These are phyloP conservation scores for Scleroderma bovista DNA, from an alignment of 768 basidiomycete genomes.

Conservation along the genomic window DNA sequence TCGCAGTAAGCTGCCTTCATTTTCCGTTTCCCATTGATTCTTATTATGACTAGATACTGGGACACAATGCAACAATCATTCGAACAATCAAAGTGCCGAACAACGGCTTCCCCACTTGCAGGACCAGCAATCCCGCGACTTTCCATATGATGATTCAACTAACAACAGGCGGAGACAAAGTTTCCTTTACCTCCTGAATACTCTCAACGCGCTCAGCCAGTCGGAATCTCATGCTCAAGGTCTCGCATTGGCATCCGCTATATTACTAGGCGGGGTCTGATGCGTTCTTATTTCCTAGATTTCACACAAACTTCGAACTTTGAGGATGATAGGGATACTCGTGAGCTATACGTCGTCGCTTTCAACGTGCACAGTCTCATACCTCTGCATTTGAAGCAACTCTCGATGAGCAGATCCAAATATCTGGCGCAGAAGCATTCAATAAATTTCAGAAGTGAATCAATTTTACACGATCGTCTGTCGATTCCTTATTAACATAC, in stretches of 20 bases:
- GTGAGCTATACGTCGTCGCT: conserved; percentile 38
- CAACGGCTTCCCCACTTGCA: neutral
- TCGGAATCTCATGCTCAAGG: conserved; percentile 25
- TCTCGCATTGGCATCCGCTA: conserved; percentile 6
- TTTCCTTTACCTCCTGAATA: conserved; percentile 34
- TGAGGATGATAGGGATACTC: conserved; percentile 61
- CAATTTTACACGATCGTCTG: neutral
- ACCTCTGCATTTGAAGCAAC: conserved; percentile 35
- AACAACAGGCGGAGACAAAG: conserved; percentile 30
- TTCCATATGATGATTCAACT: conserved; percentile 5
- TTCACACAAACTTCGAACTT: conserved; percentile 41
- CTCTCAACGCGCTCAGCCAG: conserved; percentile 34
- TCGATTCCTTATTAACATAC: neutral
- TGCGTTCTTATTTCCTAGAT: conserved; percentile 18
- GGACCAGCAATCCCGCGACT: conserved; percentile 1
- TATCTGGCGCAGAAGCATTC: conserved; percentile 60
- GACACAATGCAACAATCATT: neutral
- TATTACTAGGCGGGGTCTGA: neutral
- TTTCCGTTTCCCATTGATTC: neutral
- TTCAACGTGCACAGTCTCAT: neutral
- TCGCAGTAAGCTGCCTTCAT: neutral
- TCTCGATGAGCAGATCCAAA: conserved; percentile 67
- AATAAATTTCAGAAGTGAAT: conserved; percentile 55
- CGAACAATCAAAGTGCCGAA: neutral
- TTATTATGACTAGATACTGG: neutral